A percentile compares a stretch with the other conserved stretches of the same genome.
These are phyloP conservation scores for Plantago major DNA, from an alignment of 257 asterid species.

Conservation along the genomic window DNA sequence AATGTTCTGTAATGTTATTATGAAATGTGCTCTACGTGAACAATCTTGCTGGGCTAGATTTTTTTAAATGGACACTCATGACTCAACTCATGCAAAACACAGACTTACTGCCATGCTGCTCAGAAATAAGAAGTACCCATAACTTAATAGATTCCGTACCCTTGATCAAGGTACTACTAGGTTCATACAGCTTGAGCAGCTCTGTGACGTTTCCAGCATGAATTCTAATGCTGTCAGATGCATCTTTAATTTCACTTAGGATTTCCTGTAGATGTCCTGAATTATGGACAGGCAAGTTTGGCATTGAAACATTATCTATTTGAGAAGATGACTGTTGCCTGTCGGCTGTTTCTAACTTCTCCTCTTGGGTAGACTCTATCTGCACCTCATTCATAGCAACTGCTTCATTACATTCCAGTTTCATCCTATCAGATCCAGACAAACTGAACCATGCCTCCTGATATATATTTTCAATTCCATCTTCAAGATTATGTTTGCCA, in stretches of 20 bases:
- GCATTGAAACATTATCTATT: background rate
- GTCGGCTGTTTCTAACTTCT: slow-evolving; percentile 2
- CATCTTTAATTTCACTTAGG: slow-evolving; percentile 7
- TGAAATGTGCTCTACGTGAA: too few species aligned
- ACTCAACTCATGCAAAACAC: too few species aligned
- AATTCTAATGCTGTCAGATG: slow-evolving; percentile 4
- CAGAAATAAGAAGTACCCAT: too few species aligned
- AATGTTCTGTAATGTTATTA: too few species aligned
- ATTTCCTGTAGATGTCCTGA: slow-evolving; percentile 8
- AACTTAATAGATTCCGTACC: background rate
- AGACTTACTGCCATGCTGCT: too few species aligned
- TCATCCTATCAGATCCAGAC: background rate
- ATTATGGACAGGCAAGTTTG: background rate
- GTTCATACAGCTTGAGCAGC: slow-evolving; percentile 8
- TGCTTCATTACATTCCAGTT: background rate
- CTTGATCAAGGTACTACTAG: slow-evolving; percentile 1
- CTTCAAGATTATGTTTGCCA: slow-evolving; percentile 3
- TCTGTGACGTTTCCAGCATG: slow-evolving; percentile 8
- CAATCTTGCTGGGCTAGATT: too few species aligned
- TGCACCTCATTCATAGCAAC: background rate
- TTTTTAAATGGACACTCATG: too few species aligned
- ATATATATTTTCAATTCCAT: background rate
- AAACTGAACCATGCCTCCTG: background rate
- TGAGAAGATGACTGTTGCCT: background rate
- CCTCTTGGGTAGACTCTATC: background rate